Conservation (phyloP, 306 rosid species). For the Rosa lucieae region DNA sequence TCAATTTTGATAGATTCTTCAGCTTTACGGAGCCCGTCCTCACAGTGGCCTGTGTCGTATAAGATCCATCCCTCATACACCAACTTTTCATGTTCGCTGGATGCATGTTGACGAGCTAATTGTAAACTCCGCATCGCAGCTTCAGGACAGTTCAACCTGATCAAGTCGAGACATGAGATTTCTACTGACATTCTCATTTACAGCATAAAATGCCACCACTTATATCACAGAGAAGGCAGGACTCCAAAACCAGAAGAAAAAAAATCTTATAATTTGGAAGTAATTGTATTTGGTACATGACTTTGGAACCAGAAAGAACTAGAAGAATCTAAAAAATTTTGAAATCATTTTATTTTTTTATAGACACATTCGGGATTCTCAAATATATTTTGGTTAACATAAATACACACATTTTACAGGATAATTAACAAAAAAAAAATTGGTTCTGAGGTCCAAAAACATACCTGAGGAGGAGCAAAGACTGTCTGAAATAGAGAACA, state of each 20-base stretch:
- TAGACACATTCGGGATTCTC: neutral
- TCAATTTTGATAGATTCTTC: constrained; percentile 81
- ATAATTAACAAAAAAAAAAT: neutral
- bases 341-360: neutral
- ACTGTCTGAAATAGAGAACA: constrained; percentile 88
- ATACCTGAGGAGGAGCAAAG: constrained; percentile 92
- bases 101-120: constrained; percentile 85
- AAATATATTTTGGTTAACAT: neutral
- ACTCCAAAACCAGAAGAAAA: neutral
- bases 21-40: constrained; percentile 86
- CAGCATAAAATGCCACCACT: neutral
- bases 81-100: constrained; percentile 74
- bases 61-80: constrained; percentile 95
- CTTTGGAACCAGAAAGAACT: neutral
- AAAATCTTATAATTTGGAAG: constrained; percentile 2
- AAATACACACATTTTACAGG: neutral
- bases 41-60: constrained; percentile 88
- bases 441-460: constrained; percentile 13
- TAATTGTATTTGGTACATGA: neutral
- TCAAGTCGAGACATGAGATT: constrained; percentile 29
- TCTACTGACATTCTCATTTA: constrained; percentile 9
- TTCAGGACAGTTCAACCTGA: constrained; percentile 86
- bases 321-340: neutral
- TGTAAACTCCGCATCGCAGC: constrained; percentile 92
- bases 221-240: constrained; percentile 9